Conservation (phyloP, 345 rosid genomes). For the Zanthoxylum bungeanum region DNA sequence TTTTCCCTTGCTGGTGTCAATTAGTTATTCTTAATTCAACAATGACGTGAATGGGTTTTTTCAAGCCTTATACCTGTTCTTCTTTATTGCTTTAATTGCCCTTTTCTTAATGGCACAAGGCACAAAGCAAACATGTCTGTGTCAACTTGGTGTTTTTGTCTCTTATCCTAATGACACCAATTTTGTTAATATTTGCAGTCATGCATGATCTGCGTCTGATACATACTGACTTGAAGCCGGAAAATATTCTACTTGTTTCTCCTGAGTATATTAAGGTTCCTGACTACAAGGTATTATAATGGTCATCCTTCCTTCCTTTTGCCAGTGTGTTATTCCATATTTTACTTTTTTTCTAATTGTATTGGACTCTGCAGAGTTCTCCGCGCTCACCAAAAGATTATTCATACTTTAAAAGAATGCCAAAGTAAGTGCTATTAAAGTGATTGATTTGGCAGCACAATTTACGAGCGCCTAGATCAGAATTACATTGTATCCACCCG, state of each 20-base stretch:
- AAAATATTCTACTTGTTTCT: conserved; percentile 73
- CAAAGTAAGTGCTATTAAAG: conserved; percentile 80
- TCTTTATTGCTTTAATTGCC: no score
- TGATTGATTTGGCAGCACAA: conserved; percentile 93
- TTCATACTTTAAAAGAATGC: conserved; percentile 60
- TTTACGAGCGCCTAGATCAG: conserved; percentile 79
- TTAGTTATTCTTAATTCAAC: background rate
- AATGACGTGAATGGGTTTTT: background rate
- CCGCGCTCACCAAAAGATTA: conserved; percentile 50
- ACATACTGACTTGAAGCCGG: conserved; percentile 90
- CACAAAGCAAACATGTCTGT: background rate
- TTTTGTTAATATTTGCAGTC: conserved; percentile 44
- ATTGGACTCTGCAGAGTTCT: conserved; percentile 32
- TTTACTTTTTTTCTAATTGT: background rate
- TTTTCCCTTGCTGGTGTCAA: background rate
- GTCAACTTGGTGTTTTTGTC: background rate
- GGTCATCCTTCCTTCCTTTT: background rate
- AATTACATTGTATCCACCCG: conserved; percentile 77
- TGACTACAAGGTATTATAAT: conserved; percentile 61
- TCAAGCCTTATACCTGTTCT: background rate
- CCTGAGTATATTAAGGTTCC: conserved; percentile 75
- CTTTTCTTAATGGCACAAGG: background rate
- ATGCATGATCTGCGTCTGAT: conserved; percentile 85
- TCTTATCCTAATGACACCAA: conserved; percentile 1
- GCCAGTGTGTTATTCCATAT: background rate